These are phyloP conservation scores for Suillus fuscotomentosus DNA, from an alignment of 768 basidiomycete genomes.

Conservation along the genomic window DNA sequence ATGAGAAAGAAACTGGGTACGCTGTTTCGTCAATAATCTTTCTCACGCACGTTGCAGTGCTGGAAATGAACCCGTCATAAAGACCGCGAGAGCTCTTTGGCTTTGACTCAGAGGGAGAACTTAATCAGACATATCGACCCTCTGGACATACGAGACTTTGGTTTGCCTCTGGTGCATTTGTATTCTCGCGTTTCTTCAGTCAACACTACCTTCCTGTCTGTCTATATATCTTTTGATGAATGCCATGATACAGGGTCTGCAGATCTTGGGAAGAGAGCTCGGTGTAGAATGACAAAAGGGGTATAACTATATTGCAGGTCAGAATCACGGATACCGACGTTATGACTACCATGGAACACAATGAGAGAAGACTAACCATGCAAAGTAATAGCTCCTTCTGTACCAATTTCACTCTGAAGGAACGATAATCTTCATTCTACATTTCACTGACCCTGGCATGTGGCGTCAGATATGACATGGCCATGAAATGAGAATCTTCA, in stretches of 20 bases:
- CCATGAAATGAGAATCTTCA: too few species aligned
- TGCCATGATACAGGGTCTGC: neutral
- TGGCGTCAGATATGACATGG: too few species aligned
- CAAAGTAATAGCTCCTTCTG: constrained; percentile 53
- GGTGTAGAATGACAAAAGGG: neutral
- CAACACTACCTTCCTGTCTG: neutral
- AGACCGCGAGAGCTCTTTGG: too few species aligned
- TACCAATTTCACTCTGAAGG: constrained; percentile 53
- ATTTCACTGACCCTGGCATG: too few species aligned
- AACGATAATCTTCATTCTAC: too few species aligned
- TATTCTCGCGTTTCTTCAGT: neutral
- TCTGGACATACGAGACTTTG: neutral
- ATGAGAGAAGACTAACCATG: constrained; percentile 61
- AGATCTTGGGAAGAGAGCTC: neutral
- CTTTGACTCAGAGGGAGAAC: too few species aligned
- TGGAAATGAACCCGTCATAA: too few species aligned
- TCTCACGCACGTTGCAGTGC: too few species aligned
- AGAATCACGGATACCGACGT: neutral
- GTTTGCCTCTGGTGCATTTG: neutral
- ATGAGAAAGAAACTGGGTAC: constrained; percentile 16
- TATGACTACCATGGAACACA: constrained; percentile 53
- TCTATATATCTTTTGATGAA: neutral
- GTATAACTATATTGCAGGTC: neutral
- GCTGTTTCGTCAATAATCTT: neutral
- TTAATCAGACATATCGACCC: neutral